phyloP scores from a whole-genome alignment of 2,329 filamentous ascomycete genomes.

The Aspergillus sp. region DNA sequence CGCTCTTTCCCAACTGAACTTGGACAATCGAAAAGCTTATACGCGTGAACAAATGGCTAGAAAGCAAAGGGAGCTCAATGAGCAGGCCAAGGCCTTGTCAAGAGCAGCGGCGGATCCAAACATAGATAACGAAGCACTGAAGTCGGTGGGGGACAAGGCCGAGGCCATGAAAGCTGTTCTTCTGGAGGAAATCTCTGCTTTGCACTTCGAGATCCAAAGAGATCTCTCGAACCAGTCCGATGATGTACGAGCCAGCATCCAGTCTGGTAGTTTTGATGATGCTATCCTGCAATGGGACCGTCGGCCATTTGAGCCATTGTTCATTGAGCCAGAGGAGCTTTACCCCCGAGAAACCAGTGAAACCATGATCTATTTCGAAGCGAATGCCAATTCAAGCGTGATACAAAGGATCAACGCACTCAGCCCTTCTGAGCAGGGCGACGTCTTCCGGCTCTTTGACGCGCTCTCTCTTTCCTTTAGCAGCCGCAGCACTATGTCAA shows the following conservation, averaged over 20 bases:
- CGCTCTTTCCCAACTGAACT: conserved; percentile 14
- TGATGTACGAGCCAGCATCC: conserved; percentile 44
- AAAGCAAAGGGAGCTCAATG: conserved; percentile 21
- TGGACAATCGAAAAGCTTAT: conserved; percentile 19
- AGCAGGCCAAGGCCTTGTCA: conserved; percentile 16
- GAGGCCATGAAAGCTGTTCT: conserved; percentile 5
- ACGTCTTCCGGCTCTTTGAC: conserved; percentile 20
- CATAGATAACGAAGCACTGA: conserved; percentile 12
- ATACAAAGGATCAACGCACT: conserved; percentile 15
- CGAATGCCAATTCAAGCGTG: conserved; percentile 20
- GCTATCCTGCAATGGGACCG: conserved; percentile 64
- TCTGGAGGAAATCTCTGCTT: conserved; percentile 4
- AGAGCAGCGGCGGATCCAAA: conserved; percentile 20
- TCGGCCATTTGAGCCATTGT: conserved; percentile 66
- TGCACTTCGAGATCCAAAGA: conserved; percentile 27
- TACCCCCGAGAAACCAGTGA: conserved; percentile 50
- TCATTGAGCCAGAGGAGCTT: conserved; percentile 56
- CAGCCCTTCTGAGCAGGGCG: conserved; percentile 7
- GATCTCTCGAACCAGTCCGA: conserved; percentile 43
- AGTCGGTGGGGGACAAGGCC: conserved; percentile 17
- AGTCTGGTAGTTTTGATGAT: conserved; percentile 35
- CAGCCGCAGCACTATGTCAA: conserved; percentile 16
- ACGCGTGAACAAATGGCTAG: conserved; percentile 11
- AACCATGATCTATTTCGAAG: conserved; percentile 31
- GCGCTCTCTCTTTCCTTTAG: conserved; percentile 20